Evolutionary conservation across 257 asterid species (phyloP), one percentile per base, ranked within the genome.

Genomic region (Paraleonurus japonicus): DNA sequence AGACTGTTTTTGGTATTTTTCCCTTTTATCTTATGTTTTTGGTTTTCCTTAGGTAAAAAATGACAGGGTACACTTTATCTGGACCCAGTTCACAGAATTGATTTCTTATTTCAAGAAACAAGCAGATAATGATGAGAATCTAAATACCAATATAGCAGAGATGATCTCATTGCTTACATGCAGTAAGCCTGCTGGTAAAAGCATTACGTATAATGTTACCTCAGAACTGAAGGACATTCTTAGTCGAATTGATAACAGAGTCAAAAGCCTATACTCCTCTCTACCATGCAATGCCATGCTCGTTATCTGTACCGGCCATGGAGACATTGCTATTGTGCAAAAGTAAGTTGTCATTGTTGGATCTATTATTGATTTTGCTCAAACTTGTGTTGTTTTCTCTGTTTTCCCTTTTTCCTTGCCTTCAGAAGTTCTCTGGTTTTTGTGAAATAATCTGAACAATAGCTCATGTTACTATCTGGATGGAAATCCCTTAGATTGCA

Each of bases 161-260:
- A 92, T 95, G 98, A 84, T 95, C 71, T 83, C 99, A 9, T 74
- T 92, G 85, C 85, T 85, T 65, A 95, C 99, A 0, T 95, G 99
- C 75, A 81, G 80, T 76, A 76, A 82, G 72, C 67, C 93, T 32
- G 79, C 73, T 13, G 61, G 87, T 70, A 84, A 84, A 75, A 83
- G 58, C 81, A 78, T 82, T 23, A 72, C 82, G 23, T 83, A 78
- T 69, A 80, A 78, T 1, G 81, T 81, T 50, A 81, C 90, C 45
- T 66, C 93, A n/a, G 99, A 92, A 79, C 73, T 92, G 79, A 88
- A 85, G 81, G 92, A 80, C 65, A 83, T 95, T 65, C 96, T 95
- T 57, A 70, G 88, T 67, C 80, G 84, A 10, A 85, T 88, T 28
- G 84, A 95, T 81, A 75, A 70, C 65, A 79, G 89, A 75, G 87